These are phyloP conservation scores for Aquilaria sinensis DNA, from an alignment of 345 rosid species.

Conservation along the genomic window DNA sequence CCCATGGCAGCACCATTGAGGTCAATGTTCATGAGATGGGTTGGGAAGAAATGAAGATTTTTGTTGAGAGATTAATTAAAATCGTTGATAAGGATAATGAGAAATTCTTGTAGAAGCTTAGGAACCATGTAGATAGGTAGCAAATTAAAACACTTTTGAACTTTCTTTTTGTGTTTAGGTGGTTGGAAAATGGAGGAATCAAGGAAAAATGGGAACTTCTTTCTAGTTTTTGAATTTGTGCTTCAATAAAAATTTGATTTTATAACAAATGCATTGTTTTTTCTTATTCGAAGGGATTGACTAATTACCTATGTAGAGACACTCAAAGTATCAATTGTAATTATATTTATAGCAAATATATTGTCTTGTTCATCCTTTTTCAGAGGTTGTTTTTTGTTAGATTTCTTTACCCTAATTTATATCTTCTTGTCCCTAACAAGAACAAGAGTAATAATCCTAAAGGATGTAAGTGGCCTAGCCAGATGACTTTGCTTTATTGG, in stretches of 20 bases:
- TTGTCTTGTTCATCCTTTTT: too few relatives aligned
- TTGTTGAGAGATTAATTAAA: conserved; percentile 27
- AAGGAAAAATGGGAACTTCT: conserved; percentile 1
- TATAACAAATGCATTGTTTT: too few relatives aligned
- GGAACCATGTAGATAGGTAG: conserved; percentile 27
- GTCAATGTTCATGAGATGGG: conserved; percentile 19
- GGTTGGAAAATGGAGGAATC: not conserved
- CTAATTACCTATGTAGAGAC: too few relatives aligned
- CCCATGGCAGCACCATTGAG: conserved; percentile 15
- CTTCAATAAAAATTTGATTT: too few relatives aligned
- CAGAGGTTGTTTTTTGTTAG: conserved; percentile 15
- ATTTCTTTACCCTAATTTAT: not conserved
- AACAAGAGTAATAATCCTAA: conserved; percentile 59
- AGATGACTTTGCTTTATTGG: conserved; percentile 77
- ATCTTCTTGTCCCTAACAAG: conserved; percentile 24
- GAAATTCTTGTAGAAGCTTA: conserved; percentile 28
- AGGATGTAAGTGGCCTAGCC: conserved; percentile 73
- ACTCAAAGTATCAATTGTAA: too few relatives aligned
- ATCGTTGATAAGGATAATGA: conserved; percentile 30
- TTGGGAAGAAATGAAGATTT: conserved; percentile 12
- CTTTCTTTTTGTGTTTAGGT: not conserved
- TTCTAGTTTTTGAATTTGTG: not conserved
- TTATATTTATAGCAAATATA: too few relatives aligned
- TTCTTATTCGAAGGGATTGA: conserved; percentile 37
- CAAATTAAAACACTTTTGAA: not conserved